Base-by-base conservation (phyloP, 1,284 basidiomycete species). In the Sanghuangporus weigelae region DNA sequence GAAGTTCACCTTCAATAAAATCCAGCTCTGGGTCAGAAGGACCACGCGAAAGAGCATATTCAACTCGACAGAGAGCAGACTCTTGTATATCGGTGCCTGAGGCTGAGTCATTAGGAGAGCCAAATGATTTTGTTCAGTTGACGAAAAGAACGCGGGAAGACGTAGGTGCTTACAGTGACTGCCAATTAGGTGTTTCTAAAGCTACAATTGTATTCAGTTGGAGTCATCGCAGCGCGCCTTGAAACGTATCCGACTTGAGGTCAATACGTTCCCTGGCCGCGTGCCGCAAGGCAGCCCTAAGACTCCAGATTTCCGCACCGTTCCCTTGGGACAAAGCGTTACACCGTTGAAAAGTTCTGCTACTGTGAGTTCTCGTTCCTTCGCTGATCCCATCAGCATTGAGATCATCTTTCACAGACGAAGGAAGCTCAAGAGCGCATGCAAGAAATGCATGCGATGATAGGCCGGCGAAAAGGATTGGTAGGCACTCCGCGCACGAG, bases 371-470 rank as follows among this genome's bases (percentile, higher is more conserved):
- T 31, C 7, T 8, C 23, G n/a, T 51, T 40, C 31, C 44, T 46
- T 46, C 16, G n/a, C 44, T 2, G 16, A n/a, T 7, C 44, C 21
- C 4, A 6, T 46, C 12, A 51, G 42, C 36, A 51, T 53, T 50
- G 36, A 21, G 50, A 40, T 57, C 55, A 35, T 39, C 56, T 48
- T 60, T 51, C 49, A 42, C 69, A 92, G 91, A 87, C 81, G 11
- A 85, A 75, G 70, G 90, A 85, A 62, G 89, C 89, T 39, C 84
- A 85, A 68, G 85, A 86, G 36, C 84, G 90, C 23, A 80, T 90
- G 77, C 84, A 90, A 68, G 90, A 92, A 71, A 90, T 92, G 90
- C 81, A 84, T 35, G 80, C 82, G 66, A 77, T 90, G 60, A 90
- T 93, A 64, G 76, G 78, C 46, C 81, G 77, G 68, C 79, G 90